Base-by-base conservation (phyloP, 2,329 filamentous ascomycete species). In the Neoscytalidium dimidiatum region DNA sequence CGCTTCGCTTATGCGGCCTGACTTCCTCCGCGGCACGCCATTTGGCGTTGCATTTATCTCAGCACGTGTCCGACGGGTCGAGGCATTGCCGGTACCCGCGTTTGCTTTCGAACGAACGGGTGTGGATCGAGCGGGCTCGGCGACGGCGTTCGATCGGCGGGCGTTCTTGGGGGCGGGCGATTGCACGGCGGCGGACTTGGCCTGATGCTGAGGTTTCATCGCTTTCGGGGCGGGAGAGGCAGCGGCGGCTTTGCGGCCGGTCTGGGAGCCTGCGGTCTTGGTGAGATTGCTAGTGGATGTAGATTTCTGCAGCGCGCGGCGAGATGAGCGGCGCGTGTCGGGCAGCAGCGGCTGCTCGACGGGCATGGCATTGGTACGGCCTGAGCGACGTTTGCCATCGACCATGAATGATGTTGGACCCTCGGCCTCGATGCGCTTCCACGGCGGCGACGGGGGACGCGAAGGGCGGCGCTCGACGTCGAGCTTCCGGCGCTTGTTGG, bases 351-450 rank as follows among this genome's bases (percentile, higher is more conserved):
- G 77, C 66, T 80, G 69, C 49, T 83, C 82, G 60, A 81, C 68
- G 14, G 84, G 83, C 21, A 85, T 73, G 21, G 74, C 66, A 70
- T 84, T 86, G 62, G 85, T 84, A 70, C 87, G 81, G 56, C 86
- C 84, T 49, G 87, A 89, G 75, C 86, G 87, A 66, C 87, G 81
- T 69, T 83, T 83, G 43, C 87, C 87, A 74, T 86, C 83, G 66
- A 85, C 82, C 51, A 90, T 86, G 75, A 96, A 94, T 0, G 91
- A 90, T 3, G 94, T 95, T 23, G 95, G 95, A 0, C 95, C 95
- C 29, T 96, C 91, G 44, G 91, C 92, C 66, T 86, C 86, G 68
- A 91, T 86, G 73, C 88, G 92, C 81, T 95, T 98, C 95, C 95
- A 99, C 23, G 95, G 95, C 69, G 95, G 95, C 68, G 94, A 98